Evolutionary conservation across 345 rosid genomes (phyloP).

Genomic region (Toxicodendron radicans): DNA sequence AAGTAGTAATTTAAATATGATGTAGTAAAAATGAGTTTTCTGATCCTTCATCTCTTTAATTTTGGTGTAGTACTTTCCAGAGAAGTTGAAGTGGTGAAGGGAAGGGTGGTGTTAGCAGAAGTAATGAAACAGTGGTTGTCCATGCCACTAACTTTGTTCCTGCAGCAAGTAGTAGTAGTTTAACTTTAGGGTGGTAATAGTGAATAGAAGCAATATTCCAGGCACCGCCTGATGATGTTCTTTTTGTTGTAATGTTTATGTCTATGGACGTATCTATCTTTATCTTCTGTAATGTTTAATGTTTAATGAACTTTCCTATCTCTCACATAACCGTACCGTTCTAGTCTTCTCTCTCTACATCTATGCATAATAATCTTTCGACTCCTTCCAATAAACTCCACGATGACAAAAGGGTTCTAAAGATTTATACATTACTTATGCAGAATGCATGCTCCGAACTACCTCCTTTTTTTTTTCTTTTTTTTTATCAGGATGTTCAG

Average conservation of each 20-base stretch:
- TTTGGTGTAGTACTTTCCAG: slow-evolving; percentile 33
- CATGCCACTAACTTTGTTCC: neutral
- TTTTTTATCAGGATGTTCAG: too few species aligned
- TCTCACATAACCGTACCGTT: neutral
- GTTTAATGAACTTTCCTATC: neutral
- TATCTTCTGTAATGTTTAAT: neutral
- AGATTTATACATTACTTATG: too few species aligned
- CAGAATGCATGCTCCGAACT: too few species aligned
- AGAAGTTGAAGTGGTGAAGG: slow-evolving; percentile 35
- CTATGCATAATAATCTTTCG: too few species aligned
- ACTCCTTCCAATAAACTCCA: too few species aligned
- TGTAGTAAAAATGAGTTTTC: neutral
- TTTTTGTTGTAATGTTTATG: neutral
- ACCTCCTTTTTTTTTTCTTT: too few species aligned
- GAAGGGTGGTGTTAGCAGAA: neutral
- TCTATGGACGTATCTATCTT: too few species aligned
- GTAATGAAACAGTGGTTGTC: neutral
- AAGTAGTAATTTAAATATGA: too few species aligned
- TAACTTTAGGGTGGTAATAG: neutral
- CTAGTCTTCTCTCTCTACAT: too few species aligned
- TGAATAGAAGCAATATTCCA: neutral
- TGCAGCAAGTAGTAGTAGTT: neutral
- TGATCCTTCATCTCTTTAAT: neutral
- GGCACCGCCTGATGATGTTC: neutral
- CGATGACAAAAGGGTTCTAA: too few species aligned